phyloP scores from a whole-genome alignment of 1,284 basidiomycete genomes.

The Fomes fomentarius region DNA sequence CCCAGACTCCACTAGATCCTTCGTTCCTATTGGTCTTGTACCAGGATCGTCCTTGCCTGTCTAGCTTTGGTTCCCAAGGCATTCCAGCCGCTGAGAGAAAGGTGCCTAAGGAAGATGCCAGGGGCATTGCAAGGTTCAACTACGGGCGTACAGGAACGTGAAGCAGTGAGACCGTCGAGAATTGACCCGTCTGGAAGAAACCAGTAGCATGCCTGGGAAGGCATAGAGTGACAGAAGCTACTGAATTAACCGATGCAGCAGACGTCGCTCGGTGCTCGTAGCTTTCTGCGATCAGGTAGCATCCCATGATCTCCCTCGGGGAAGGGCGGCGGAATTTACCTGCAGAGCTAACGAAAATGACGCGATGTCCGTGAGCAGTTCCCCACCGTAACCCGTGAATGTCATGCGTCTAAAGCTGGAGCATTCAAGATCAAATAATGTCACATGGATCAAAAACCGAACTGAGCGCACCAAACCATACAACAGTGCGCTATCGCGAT shows the following conservation, averaged over 20 bases:
- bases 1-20: too few species aligned
- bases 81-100: constrained; percentile 12
- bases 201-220: constrained; percentile 13
- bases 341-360: too few species aligned
- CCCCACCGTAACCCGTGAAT: too few species aligned
- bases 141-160: constrained; percentile 12
- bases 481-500: too few species aligned
- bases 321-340: too few species aligned
- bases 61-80: constrained; percentile 6
- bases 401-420: too few species aligned
- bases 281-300: neutral
- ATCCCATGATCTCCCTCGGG: neutral
- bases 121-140: constrained; percentile 16
- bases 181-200: constrained; percentile 11
- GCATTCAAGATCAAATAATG: too few species aligned
- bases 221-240: constrained; percentile 9
- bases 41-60: constrained; percentile 3
- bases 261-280: constrained; percentile 8
- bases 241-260: constrained; percentile 21
- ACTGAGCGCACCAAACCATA: too few species aligned
- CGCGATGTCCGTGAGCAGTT: too few species aligned
- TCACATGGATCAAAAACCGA: too few species aligned
- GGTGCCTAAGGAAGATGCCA: constrained; percentile 8
- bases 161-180: neutral
- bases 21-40: too few species aligned